Evolutionary conservation across 306 rosid genomes (phyloP).

Genomic region (Gastrolobium villosum): DNA sequence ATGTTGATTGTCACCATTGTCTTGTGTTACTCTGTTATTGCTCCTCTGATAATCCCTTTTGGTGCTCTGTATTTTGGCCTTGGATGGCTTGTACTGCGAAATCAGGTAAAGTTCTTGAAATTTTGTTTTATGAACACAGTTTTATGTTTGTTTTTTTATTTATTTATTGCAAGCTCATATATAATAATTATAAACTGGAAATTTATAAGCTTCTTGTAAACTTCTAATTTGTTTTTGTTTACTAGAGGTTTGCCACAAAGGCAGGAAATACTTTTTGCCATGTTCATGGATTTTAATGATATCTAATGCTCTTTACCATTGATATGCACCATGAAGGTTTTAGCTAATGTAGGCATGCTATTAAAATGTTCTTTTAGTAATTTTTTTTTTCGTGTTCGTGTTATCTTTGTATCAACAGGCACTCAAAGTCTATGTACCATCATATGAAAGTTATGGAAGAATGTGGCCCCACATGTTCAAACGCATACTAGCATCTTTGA

Average conservation of each 20-base stretch:
- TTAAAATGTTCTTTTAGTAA: not conserved
- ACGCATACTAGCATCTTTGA: conserved; percentile 78
- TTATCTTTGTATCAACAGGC: conserved; percentile 65
- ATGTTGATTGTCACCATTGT: conserved; percentile 82
- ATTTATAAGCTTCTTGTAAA: not conserved
- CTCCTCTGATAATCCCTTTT: conserved; percentile 86
- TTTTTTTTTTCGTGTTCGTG: not conserved
- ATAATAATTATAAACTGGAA: not conserved
- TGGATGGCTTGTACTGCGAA: conserved; percentile 94
- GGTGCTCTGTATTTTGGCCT: conserved; percentile 84
- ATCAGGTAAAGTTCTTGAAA: conserved; percentile 71
- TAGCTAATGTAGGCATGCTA: conserved; percentile 2
- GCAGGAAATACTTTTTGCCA: not conserved
- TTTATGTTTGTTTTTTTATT: not conserved
- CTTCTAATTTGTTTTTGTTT: not conserved
- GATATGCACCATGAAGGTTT: not conserved
- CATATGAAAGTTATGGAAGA: conserved; percentile 90
- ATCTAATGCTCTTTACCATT: not conserved
- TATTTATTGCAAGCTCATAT: not conserved
- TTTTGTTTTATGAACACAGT: not conserved
- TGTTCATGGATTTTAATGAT: not conserved
- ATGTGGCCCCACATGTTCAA: conserved; percentile 90
- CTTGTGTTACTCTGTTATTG: conserved; percentile 87
- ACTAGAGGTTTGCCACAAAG: conserved; percentile 15
- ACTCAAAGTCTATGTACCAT: conserved; percentile 89